These are phyloP conservation scores for Theobroma cacao DNA, from an alignment of 345 rosid species.

Conservation along the genomic window DNA sequence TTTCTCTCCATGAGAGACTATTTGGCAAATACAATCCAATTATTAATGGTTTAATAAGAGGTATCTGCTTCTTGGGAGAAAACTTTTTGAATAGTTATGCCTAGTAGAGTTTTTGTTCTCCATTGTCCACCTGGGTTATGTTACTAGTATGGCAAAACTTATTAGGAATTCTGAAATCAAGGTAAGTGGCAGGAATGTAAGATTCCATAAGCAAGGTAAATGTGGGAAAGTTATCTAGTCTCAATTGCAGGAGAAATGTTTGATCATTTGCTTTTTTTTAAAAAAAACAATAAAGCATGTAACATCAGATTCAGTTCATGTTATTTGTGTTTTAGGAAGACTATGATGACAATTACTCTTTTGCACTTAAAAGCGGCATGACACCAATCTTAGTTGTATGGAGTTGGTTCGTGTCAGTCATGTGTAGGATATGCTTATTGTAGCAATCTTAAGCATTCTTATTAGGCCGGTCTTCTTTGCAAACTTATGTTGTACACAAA, in stretches of 20 bases:
- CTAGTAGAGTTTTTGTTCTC: neutral
- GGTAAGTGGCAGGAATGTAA: neutral
- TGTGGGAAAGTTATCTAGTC: neutral
- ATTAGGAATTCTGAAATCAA: neutral
- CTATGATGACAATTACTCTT: constrained; percentile 1
- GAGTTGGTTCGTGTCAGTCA: neutral
- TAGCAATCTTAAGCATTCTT: neutral
- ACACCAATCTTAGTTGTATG: neutral
- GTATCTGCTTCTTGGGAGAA: neutral
- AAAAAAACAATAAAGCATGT: neutral
- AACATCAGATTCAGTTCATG: neutral
- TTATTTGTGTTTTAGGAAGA: neutral
- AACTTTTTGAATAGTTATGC: neutral
- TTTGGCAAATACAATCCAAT: neutral
- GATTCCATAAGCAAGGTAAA: neutral
- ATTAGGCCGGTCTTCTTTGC: neutral
- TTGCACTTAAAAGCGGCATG: no score
- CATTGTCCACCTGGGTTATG: neutral
- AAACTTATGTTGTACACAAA: neutral
- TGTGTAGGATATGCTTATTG: neutral
- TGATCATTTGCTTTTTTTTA: neutral
- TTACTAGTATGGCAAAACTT: neutral
- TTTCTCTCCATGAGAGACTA: neutral
- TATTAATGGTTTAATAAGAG: neutral
- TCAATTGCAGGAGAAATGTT: neutral